Conservation (phyloP, 2,329 filamentous ascomycete genomes). For the Trichoderma citrinoviride region DNA sequence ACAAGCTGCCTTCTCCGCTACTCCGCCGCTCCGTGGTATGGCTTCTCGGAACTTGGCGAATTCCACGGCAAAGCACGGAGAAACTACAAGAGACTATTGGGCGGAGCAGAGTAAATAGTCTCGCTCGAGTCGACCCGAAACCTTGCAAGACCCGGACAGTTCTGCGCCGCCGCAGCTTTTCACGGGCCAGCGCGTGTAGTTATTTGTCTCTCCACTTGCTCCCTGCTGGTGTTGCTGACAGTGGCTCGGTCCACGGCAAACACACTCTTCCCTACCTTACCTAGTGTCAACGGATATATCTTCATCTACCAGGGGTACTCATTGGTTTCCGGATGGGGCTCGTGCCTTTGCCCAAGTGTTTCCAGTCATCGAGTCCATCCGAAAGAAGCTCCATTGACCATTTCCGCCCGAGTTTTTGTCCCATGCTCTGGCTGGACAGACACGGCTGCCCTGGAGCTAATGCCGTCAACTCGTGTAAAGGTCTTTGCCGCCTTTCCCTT, state of each 20-base stretch:
- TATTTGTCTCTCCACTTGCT: background rate
- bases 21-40: background rate
- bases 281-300: constrained; percentile 3
- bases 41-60: background rate
- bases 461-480: background rate
- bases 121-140: background rate
- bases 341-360: background rate
- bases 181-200: background rate
- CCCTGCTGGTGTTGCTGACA: background rate
- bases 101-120: background rate
- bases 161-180: background rate
- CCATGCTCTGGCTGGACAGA: background rate
- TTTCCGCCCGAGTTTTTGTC: background rate
- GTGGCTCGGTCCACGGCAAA: background rate
- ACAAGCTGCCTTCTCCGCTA: background rate
- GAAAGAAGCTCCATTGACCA: background rate
- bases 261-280: background rate
- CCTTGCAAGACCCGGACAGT: background rate
- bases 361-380: background rate
- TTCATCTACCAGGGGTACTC: background rate
- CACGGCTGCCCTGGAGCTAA: background rate
- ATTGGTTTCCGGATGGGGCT: background rate
- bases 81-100: background rate
- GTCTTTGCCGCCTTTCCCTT: background rate
- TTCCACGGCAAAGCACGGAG: background rate